phyloP scores from a whole-genome alignment of 768 basidiomycete genomes.

The Tulasnella sp. region DNA sequence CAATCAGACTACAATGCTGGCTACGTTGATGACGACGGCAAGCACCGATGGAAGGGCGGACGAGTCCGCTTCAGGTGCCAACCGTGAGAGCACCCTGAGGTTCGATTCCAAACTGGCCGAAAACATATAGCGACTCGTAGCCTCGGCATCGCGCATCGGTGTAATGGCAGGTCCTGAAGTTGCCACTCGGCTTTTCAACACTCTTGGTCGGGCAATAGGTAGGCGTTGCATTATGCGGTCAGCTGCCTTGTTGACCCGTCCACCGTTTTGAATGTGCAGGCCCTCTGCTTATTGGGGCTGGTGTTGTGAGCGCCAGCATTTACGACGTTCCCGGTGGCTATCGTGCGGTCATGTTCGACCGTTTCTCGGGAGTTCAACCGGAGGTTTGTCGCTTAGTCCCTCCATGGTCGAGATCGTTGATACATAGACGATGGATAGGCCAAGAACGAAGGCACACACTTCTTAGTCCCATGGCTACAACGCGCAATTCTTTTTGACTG shows the following conservation, averaged over 20 bases:
- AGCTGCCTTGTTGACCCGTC: too few relatives aligned
- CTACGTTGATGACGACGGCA: too few relatives aligned
- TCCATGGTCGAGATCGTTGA: background rate
- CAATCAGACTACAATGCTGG: too few relatives aligned
- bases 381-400: slow-evolving; percentile 35
- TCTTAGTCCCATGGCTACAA: slow-evolving; percentile 92
- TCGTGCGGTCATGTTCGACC: slow-evolving; percentile 95
- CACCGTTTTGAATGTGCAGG: slow-evolving; percentile 34
- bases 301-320: slow-evolving; percentile 36
- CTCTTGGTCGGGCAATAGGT: background rate
- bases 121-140: slow-evolving; percentile 41
- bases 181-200: background rate
- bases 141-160: slow-evolving; percentile 27
- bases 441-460: slow-evolving; percentile 85
- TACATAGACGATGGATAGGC: slow-evolving; percentile 40
- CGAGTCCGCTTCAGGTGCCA: too few relatives aligned
- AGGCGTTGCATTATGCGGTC: background rate
- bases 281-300: slow-evolving; percentile 44
- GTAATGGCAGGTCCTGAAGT: slow-evolving; percentile 10
- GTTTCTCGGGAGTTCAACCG: slow-evolving; percentile 83
- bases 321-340: slow-evolving; percentile 70
- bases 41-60: too few relatives aligned
- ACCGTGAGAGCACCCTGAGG: too few relatives aligned
- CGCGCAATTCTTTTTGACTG: slow-evolving; percentile 95
- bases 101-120: background rate